Evolutionary conservation across 805 yeast species (phyloP).

Genomic region (Wickerhamomyces sydowiorum): DNA sequence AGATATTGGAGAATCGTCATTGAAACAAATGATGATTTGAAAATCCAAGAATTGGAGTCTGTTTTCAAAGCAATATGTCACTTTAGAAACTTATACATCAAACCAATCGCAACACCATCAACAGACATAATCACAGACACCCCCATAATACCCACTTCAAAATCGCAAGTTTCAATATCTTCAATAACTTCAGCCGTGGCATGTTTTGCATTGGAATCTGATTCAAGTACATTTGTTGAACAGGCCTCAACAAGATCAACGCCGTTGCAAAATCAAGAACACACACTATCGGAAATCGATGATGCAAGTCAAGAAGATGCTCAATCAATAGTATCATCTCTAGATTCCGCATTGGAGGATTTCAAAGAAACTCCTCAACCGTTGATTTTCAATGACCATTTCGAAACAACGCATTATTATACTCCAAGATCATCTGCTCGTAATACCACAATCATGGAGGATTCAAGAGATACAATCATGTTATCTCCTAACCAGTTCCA

Average conservation of each 20-base stretch:
- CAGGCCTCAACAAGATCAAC: constrained; percentile 12
- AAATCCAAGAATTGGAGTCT: constrained; percentile 21
- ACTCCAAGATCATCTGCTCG: constrained; percentile 11
- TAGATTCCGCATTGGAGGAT: constrained; percentile 19
- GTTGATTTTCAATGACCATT: not conserved
- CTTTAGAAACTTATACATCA: constrained; percentile 34
- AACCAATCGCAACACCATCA: constrained; percentile 2
- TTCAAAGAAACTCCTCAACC: constrained; percentile 5
- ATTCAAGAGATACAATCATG: not conserved
- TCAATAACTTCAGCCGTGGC: constrained; percentile 31
- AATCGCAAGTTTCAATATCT: constrained; percentile 16
- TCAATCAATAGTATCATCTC: constrained; percentile 14
- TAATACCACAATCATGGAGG: not conserved
- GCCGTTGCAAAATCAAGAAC: constrained; percentile 1
- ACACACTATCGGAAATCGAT: not conserved
- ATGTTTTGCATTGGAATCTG: constrained; percentile 26
- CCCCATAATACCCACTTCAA: constrained; percentile 1
- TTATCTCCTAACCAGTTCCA: not conserved
- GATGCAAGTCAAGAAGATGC: not conserved
- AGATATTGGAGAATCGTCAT: constrained; percentile 61
- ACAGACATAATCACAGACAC: not conserved
- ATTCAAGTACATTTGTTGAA: constrained; percentile 36
- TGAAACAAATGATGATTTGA: constrained; percentile 14
- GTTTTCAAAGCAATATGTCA: constrained; percentile 27
- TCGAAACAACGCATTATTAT: constrained; percentile 10